Evolutionary conservation across 2,329 filamentous ascomycete species (phyloP), one percentile per base, ranked within the genome.

Genomic region (Colletotrichum liaoningense): DNA sequence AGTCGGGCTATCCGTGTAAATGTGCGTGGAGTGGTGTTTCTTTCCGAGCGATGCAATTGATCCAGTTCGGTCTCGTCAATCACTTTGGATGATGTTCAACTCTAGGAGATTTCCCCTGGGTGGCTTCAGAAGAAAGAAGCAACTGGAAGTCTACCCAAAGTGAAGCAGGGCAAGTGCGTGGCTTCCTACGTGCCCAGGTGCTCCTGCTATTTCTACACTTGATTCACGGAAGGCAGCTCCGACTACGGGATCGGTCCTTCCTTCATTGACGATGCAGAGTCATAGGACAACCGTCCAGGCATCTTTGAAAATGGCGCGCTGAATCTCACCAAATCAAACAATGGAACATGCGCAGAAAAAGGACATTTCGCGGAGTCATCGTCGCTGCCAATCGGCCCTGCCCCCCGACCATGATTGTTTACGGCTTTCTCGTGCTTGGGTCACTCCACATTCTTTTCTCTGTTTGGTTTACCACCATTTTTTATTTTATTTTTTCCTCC

Each of bases 331-430:
- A 42, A 66, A 30, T 49, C 42, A 28, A 70, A 38, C 24, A 42
- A 72, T 63, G 52, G 49, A 57, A 49, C 26, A 54, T 19, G 11
- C 19, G 7, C 19, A 38, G 54, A 49, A 54, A 71, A 71, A 56
- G n/a, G 56, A 12, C 19, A 42, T n/a, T 28, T 52, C 26, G 22
- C 5, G 19, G 5, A 64, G 26, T 46, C 46, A 70, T 73, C 60
- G 42, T 73, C 54, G 19, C 35, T 56, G 67, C 70, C 52, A 73
- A 56, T 69, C 70, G 66, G 66, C 56, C 70, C 66, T 64, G 66
- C 33, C 52, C 56, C 63, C 59, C 70, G 33, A 46, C 42, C 16
- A 46, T 19, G 63, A 33, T 64, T 55, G 42, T 49, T 49, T 49
- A n/a, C 42, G 42, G 42, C 42, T 49, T n/a, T 19, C 16, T 42